phyloP scores from a whole-genome alignment of 2,329 filamentous ascomycete genomes.

The Pestalotiopsis sp. region DNA sequence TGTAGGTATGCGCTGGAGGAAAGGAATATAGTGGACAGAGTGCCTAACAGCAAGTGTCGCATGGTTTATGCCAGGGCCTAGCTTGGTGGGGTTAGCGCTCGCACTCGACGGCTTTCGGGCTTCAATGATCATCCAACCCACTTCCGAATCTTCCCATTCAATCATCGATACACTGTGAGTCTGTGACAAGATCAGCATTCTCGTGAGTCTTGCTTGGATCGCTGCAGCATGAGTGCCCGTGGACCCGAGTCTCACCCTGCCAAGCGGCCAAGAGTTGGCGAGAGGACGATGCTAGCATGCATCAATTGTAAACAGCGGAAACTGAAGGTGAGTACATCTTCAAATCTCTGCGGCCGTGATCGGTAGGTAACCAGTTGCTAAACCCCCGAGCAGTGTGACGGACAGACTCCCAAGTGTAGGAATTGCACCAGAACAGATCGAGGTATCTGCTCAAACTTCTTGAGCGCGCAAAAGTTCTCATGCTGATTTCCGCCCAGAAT shows the following conservation, averaged over 20 bases:
- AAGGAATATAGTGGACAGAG: too few species aligned
- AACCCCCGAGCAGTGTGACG: conserved; percentile 13
- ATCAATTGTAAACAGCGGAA: conserved; percentile 21
- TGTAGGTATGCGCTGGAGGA: too few species aligned
- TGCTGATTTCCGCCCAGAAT: conserved; percentile 21
- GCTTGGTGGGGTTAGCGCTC: too few species aligned
- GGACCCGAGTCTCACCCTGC: neutral
- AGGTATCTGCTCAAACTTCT: neutral
- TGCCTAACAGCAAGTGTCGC: too few species aligned
- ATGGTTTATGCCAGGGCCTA: too few species aligned
- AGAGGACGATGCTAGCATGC: conserved; percentile 18
- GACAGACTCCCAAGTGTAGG: conserved; percentile 8
- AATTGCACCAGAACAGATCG: conserved; percentile 12
- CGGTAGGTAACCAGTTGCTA: neutral
- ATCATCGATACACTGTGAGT: too few species aligned
- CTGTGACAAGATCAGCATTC: too few species aligned
- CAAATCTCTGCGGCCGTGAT: neutral
- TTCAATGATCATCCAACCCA: too few species aligned
- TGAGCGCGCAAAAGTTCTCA: neutral
- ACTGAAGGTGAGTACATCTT: conserved; percentile 7
- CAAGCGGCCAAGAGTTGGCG: conserved; percentile 8
- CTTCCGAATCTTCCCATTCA: too few species aligned
- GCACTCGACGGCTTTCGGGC: too few species aligned
- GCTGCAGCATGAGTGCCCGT: neutral
- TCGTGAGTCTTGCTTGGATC: too few species aligned